Conservation (phyloP, 2,329 filamentous ascomycete species). For the Sporothrix phasma region DNA sequence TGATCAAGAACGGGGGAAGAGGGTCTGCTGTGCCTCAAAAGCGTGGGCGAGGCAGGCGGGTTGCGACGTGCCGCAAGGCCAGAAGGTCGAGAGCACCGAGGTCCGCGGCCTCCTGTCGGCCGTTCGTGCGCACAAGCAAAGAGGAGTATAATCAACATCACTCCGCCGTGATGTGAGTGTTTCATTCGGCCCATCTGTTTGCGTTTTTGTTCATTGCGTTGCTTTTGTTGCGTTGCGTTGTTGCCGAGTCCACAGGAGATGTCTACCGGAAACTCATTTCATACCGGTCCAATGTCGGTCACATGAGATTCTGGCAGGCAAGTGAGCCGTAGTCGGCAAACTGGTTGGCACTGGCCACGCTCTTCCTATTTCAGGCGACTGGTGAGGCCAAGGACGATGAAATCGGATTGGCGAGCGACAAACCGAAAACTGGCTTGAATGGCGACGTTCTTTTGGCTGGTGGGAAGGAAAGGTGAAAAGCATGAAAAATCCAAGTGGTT, state of each 20-base stretch:
- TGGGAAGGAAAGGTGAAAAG: not conserved
- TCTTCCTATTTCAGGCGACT: not conserved
- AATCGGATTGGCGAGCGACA: not conserved
- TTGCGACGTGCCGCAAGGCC: slow-evolving; percentile 86
- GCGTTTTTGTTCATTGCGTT: not conserved
- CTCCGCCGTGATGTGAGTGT: slow-evolving; percentile 91
- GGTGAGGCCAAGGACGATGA: not conserved
- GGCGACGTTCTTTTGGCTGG: not conserved
- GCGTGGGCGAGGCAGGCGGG: slow-evolving; percentile 91
- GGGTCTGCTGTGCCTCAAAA: slow-evolving; percentile 93
- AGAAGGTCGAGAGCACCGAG: slow-evolving; percentile 84
- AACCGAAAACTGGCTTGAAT: not conserved
- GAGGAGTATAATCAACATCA: slow-evolving; percentile 99
- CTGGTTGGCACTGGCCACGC: not conserved
- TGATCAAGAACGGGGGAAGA: slow-evolving; percentile 99
- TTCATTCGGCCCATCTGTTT: slow-evolving; percentile 8
- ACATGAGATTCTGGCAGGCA: not conserved
- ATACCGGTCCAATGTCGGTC: not conserved
- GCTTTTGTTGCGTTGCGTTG: not conserved
- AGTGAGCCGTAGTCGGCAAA: not conserved
- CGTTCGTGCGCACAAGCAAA: slow-evolving; percentile 88
- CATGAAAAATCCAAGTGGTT: not conserved
- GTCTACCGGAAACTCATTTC: not conserved
- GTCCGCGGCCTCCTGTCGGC: slow-evolving; percentile 92
- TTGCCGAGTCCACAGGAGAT: not conserved